Base-by-base conservation (phyloP, 257 asterid species). In the Striga asiatica region DNA sequence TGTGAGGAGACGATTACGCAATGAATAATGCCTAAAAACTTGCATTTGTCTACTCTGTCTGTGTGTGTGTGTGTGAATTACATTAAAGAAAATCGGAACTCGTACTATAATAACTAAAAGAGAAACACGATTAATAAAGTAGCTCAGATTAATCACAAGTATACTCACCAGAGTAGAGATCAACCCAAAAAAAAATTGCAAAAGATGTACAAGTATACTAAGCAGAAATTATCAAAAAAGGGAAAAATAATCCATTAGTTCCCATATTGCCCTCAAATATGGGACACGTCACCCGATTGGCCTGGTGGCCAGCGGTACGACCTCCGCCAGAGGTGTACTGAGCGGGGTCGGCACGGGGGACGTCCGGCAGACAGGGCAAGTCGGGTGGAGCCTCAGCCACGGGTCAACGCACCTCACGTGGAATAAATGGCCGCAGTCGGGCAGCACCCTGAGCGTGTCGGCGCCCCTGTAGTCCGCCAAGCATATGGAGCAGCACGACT, bases 301-400 rank as follows among this genome's bases (percentile, higher is more conserved):
- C 62, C 97, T 75, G 17, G 67, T 65, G 3, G 95, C 81, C 3
- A 80, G 55, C 1, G 97, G 95, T 29, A 71, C 85, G 64, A 77
- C 94, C 86, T 89, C 95, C 9, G 81, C 89, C 69, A 85, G 13
- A 34, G 97, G 97, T 41, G 97, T 88, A 0, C 94, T 42, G 16
- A 76, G 22, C 38, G 97, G 97, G 45, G 95, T 61, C 25, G 94
- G 93, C 71, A 83, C 5, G 5, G 98, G 96, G 25, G 98, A 86
- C 0, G 93, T 89, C 39, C 98, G 78, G 71, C 98, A 89, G 2
- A 89, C 75, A 0, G 98, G 98, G 38, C 98, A 89, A 3, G 98
- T 86, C 0, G 98, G 96, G 71, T 89, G 88, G 62, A 62, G 70
- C 63, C 94, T 73, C 60, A 89, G 72, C 98, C 98, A 89, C 5